A percentile compares a stretch with the other conserved stretches of the same genome.
These are phyloP conservation scores for Diaporthe destruens DNA, from an alignment of 2,329 filamentous ascomycete genomes.

Conservation along the genomic window DNA sequence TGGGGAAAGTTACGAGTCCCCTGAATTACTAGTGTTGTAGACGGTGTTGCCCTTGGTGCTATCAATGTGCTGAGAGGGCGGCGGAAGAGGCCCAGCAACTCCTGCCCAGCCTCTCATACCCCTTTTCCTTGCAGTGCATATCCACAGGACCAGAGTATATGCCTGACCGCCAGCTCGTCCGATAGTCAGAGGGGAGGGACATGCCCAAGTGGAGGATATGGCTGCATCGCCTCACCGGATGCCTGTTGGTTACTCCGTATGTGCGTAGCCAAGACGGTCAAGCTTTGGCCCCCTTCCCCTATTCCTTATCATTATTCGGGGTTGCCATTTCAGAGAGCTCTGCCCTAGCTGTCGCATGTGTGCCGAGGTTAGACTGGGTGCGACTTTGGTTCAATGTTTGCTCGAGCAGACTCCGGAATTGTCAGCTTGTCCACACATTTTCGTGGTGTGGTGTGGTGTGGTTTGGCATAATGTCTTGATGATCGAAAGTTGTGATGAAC, in stretches of 20 bases:
- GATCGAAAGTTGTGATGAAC: constrained; percentile 27
- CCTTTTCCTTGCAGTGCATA: constrained; percentile 34
- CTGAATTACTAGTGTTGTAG: neutral
- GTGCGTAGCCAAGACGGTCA: neutral
- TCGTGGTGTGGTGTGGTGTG: constrained; percentile 26
- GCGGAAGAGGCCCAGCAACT: neutral
- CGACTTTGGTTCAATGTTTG: neutral
- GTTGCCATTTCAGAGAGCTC: neutral
- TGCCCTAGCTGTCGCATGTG: neutral
- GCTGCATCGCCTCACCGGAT: neutral
- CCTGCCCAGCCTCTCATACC: neutral
- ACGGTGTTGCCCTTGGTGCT: neutral
- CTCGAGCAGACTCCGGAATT: neutral
- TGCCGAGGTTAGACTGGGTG: neutral
- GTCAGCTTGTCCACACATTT: neutral
- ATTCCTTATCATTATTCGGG: neutral
- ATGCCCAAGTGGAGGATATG: constrained; percentile 21
- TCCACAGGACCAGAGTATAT: constrained; percentile 11
- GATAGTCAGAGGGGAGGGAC: neutral
- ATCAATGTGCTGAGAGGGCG: neutral
- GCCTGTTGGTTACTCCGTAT: neutral
- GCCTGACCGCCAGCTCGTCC: constrained; percentile 32
- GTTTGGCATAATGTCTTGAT: constrained; percentile 21
- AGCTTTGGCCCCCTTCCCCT: neutral
- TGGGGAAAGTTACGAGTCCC: neutral